Evolutionary conservation across 129 eudicot species (phyloP).

Genomic region (Daucus carota): DH1_v3.0 NC_030382.2:47530501-47531000

Average conservation of each 20-base stretch:
- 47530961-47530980: slow-evolving; percentile 91
- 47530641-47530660: neutral
- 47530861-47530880: neutral
- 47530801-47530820: neutral
- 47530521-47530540: neutral
- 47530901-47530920: neutral
- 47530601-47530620: neutral
- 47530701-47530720: neutral
- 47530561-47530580: too few relatives aligned
- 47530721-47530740: neutral
- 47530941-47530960: slow-evolving; percentile 33
- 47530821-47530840: neutral
- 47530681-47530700: neutral
- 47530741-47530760: neutral
- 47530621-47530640: neutral
- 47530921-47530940: neutral
- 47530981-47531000: slow-evolving; percentile 94
- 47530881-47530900: neutral
- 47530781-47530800: neutral
- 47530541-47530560: neutral
- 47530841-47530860: neutral
- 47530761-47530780: neutral
- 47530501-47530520: neutral
- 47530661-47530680: neutral
- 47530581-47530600: neutral